Conservation (phyloP, 257 asterid genomes). For the Fraxinus cuspidata region DNA sequence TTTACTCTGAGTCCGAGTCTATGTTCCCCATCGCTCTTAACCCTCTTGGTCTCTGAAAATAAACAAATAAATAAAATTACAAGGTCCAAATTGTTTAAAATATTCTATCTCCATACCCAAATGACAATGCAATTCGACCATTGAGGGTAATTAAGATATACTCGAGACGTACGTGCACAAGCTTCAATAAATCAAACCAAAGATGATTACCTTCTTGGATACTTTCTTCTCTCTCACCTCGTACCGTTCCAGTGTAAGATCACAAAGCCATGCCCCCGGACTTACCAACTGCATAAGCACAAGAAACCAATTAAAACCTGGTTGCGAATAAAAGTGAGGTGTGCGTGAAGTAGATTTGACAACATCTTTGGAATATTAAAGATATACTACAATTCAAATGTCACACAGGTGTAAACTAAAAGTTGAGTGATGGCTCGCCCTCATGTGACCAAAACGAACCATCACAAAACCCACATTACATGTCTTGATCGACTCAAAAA, state of each 20-base stretch:
- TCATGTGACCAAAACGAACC: no score
- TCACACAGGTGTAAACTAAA: no score
- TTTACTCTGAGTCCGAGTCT: conserved; percentile 59
- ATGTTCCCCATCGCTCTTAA: conserved; percentile 66
- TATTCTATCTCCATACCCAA: not conserved
- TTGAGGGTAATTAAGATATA: not conserved
- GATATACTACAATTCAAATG: no score
- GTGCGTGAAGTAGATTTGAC: no score
- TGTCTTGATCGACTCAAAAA: no score
- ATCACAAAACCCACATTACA: no score
- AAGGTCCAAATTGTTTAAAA: no score
- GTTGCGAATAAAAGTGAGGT: no score
- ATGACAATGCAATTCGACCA: no score
- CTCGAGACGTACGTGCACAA: not conserved
- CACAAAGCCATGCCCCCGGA: conserved; percentile 68
- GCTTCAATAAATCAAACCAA: not conserved
- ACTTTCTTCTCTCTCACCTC: conserved; percentile 69
- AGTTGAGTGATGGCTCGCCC: no score
- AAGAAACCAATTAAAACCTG: no score
- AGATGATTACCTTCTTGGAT: conserved; percentile 47
- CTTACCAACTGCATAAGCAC: conserved; percentile 50
- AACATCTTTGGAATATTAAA: no score
- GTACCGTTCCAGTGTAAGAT: conserved; percentile 61
- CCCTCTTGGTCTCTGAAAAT: conserved; percentile 63
- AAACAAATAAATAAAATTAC: not conserved